Conservation (phyloP, 768 basidiomycete genomes). For the Solioccasus polychromus region DNA sequence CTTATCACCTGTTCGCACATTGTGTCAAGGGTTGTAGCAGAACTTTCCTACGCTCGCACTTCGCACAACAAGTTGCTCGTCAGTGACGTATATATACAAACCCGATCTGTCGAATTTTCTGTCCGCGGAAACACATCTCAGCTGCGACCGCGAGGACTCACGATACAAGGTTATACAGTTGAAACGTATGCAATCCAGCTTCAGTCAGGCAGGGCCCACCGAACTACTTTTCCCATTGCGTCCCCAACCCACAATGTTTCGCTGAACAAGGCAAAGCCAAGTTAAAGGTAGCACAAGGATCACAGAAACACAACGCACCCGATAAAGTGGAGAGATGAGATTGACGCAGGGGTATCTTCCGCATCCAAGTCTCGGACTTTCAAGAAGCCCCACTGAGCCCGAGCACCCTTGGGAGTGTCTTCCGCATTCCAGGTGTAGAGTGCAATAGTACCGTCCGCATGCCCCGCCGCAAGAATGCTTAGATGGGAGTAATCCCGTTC, state of each 20-base stretch:
- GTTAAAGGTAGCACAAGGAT: neutral
- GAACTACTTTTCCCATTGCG: slow-evolving; percentile 21
- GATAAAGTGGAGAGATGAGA: slow-evolving; percentile 79
- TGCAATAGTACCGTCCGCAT: slow-evolving; percentile 70
- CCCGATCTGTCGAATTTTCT: no score
- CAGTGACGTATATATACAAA: no score
- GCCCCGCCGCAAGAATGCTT: slow-evolving; percentile 79
- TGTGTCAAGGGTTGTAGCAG: no score
- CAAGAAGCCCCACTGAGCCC: slow-evolving; percentile 73
- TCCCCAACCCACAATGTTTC: slow-evolving; percentile 28
- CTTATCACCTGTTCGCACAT: no score
- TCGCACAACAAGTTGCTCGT: no score
- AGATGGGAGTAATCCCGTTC: slow-evolving; percentile 82
- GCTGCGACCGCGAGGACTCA: neutral
- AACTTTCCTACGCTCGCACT: no score
- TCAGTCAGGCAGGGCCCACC: slow-evolving; percentile 25
- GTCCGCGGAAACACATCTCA: neutral
- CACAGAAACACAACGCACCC: slow-evolving; percentile 49
- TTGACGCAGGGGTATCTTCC: slow-evolving; percentile 35
- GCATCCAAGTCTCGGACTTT: slow-evolving; percentile 67
- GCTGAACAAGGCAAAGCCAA: slow-evolving; percentile 2
- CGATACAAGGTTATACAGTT: slow-evolving; percentile 1
- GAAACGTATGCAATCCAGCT: neutral
- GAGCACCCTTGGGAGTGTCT: slow-evolving; percentile 61
- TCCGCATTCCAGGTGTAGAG: slow-evolving; percentile 86